Conservation (phyloP, 306 rosid species). For the Glycyrrhiza uralensis region DNA sequence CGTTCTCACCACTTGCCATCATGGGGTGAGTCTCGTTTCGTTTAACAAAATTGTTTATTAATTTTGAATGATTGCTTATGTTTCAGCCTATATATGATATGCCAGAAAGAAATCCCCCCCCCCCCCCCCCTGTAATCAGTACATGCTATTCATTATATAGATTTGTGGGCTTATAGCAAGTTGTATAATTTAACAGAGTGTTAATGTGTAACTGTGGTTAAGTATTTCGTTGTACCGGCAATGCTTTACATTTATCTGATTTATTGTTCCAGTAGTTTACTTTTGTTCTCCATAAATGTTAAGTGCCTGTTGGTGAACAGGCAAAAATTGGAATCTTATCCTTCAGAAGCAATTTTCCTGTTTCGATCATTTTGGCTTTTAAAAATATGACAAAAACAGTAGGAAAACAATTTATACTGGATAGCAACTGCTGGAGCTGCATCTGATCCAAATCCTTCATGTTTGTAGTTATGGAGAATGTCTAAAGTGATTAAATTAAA, state of each 20-base stretch:
- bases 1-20: constrained; percentile 6
- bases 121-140: too few species aligned
- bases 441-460: neutral
- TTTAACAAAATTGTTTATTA: neutral
- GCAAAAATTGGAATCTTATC: neutral
- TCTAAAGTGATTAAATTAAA: neutral
- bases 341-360: neutral
- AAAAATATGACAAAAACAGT: too few species aligned
- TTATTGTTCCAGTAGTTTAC: neutral
- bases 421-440: neutral
- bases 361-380: neutral
- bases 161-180: neutral
- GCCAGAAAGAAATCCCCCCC: too few species aligned
- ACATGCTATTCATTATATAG: too few species aligned
- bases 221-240: neutral
- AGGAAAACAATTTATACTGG: neutral
- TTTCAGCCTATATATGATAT: too few species aligned
- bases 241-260: neutral
- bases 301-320: neutral
- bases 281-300: neutral
- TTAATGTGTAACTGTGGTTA: neutral
- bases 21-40: constrained; percentile 49
- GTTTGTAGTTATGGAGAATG: neutral
- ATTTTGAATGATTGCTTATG: neutral
- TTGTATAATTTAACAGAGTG: neutral